Conservation (phyloP, 1,139 yeast species). For the Keqinozyma sinolaborantium region DNA sequence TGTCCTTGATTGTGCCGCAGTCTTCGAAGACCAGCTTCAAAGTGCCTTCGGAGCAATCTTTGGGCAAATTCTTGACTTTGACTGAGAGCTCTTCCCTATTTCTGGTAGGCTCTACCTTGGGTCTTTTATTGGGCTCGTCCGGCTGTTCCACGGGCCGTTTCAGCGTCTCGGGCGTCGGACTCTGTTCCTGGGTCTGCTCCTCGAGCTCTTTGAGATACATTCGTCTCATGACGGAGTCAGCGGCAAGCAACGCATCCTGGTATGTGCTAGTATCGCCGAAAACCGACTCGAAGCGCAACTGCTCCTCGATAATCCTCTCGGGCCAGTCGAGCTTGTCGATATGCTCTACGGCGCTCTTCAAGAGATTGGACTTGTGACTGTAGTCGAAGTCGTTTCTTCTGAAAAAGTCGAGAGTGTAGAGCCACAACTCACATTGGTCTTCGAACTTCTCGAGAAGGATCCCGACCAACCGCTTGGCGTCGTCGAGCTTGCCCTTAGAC, state of each 20-base stretch:
- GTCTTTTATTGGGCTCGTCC: constrained; percentile 6
- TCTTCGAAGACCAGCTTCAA: constrained; percentile 48
- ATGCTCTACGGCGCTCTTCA: constrained; percentile 27
- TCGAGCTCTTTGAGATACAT: constrained; percentile 3
- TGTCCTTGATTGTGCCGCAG: constrained; percentile 49
- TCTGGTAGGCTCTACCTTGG: constrained; percentile 20
- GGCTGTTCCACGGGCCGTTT: background rate
- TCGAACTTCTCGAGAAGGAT: constrained; percentile 24
- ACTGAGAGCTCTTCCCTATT: constrained; percentile 58
- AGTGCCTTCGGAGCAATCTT: constrained; percentile 22
- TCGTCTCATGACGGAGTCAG: constrained; percentile 15
- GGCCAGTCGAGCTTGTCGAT: constrained; percentile 45
- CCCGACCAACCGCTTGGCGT: constrained; percentile 24
- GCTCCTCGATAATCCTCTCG: constrained; percentile 46
- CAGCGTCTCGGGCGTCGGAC: constrained; percentile 1
- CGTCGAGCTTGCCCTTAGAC: constrained; percentile 17
- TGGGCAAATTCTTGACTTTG: constrained; percentile 40
- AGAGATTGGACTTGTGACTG: constrained; percentile 18
- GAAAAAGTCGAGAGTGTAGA: constrained; percentile 40
- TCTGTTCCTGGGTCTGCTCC: constrained; percentile 2
- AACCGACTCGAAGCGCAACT: constrained; percentile 35
- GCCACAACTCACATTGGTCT: constrained; percentile 46
- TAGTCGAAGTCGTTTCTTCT: constrained; percentile 18
- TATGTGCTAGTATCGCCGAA: constrained; percentile 25
- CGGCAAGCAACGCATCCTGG: constrained; percentile 17